phyloP scores from a whole-genome alignment of 2,329 filamentous ascomycete species.

The Diaporthe capsici region DNA sequence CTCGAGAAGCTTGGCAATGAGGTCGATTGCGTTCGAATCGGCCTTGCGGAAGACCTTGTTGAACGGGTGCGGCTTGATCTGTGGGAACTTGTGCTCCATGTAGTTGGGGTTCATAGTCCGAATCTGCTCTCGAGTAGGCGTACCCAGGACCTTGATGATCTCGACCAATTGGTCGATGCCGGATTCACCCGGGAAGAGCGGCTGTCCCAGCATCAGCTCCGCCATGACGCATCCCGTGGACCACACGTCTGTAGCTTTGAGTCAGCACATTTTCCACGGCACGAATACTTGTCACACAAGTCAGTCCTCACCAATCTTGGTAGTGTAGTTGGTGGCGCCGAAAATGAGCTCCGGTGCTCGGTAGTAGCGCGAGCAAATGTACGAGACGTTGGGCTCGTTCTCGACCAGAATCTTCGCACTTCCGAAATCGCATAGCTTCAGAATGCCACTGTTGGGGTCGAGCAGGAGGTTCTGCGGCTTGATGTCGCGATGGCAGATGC shows the following conservation, averaged over 20 bases:
- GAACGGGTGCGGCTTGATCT: conserved; percentile 99
- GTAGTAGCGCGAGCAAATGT: conserved; percentile 99
- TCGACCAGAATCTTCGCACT: conserved; percentile 99
- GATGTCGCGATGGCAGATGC: conserved; percentile 99
- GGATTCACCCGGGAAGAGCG: conserved; percentile 97
- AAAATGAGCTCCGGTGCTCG: conserved; percentile 98
- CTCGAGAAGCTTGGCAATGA: conserved; percentile 93
- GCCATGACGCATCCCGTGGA: conserved; percentile 99
- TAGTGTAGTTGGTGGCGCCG: conserved; percentile 98
- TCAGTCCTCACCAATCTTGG: conserved; percentile 89
- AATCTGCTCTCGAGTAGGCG: conserved; percentile 96
- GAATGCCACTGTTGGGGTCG: conserved; percentile 89
- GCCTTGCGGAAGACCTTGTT: conserved; percentile 99
- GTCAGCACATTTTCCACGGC: conserved; percentile 3
- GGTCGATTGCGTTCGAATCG: conserved; percentile 90
- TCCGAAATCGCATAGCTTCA: conserved; percentile 99
- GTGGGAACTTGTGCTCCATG: conserved; percentile 99
- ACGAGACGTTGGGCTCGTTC: conserved; percentile 99
- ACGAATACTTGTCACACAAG: neutral
- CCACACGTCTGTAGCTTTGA: conserved; percentile 88
- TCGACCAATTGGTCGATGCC: conserved; percentile 98
- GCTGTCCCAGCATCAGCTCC: conserved; percentile 98
- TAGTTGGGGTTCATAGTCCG: conserved; percentile 99
- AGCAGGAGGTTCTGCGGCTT: conserved; percentile 98
- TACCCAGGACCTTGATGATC: conserved; percentile 99